These are phyloP conservation scores for Cyamopsis tetragonoloba DNA, from an alignment of 306 rosid genomes.

Conservation along the genomic window DNA sequence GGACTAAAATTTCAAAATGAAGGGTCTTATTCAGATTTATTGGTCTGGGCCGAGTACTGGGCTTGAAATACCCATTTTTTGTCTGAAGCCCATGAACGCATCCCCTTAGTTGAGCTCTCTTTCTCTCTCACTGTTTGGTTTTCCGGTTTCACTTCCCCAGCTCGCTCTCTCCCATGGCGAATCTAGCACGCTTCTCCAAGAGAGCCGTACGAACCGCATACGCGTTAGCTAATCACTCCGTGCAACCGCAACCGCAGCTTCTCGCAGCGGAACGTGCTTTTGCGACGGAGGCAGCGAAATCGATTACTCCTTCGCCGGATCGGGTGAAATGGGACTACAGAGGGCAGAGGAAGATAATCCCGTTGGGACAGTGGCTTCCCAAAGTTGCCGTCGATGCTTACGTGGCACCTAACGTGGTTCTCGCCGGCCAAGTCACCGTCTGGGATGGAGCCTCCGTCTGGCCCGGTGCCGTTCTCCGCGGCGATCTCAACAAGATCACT, in stretches of 20 bases:
- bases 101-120: not conserved
- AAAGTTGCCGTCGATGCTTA: slow-evolving; percentile 94
- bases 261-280: slow-evolving; percentile 40
- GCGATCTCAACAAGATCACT: slow-evolving; percentile 94
- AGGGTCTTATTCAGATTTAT: not conserved
- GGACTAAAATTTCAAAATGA: too few species aligned
- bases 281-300: slow-evolving; percentile 51
- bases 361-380: slow-evolving; percentile 93
- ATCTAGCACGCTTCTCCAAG: slow-evolving; percentile 72
- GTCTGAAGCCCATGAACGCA: not conserved
- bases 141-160: not conserved
- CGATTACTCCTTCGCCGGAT: slow-evolving; percentile 58
- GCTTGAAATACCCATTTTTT: not conserved
- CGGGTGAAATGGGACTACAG: slow-evolving; percentile 98
- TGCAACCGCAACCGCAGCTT: slow-evolving; percentile 14
- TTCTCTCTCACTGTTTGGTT: not conserved
- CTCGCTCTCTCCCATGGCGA: slow-evolving; percentile 38
- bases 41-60: not conserved
- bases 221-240: slow-evolving; percentile 24
- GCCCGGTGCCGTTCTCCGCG: slow-evolving; percentile 92
- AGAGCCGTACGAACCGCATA: slow-evolving; percentile 46
- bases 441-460: slow-evolving; percentile 93
- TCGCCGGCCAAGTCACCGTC: slow-evolving; percentile 93
- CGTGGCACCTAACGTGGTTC: slow-evolving; percentile 96
- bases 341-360: slow-evolving; percentile 91